Evolutionary conservation across 1,284 basidiomycete genomes (phyloP), one percentile per base, ranked within the genome.

Genomic region (Ganoderma leucocontextum): DNA sequence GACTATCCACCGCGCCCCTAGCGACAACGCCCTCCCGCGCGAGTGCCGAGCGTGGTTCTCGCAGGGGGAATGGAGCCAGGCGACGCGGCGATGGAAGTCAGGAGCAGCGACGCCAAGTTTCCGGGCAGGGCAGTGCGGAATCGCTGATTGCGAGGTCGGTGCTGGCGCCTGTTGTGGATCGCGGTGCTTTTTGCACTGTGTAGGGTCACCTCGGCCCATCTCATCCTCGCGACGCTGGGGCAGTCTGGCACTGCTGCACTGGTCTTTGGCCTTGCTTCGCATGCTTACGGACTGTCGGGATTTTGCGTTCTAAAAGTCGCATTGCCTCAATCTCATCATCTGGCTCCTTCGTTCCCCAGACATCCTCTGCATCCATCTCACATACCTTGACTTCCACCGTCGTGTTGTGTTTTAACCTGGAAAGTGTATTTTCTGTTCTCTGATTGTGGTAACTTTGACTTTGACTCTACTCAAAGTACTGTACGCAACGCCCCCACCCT

Each of bases 101-200:
- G 52, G 60, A 60, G 60, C 55, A 66, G 29, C 38, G 59, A 25
- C 41, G 60, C 38, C 38, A 44, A 29, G 19, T 38, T 47, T 22
- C 55, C 19, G n/a, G 44, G 42, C 38, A 35, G 42, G n/a, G 63
- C 49, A 55, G 36, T 29, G 63, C 12, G 13, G 13, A 44, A 47
- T 33, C 44, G 65, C 53, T 62, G 65, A 66, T 66, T 55, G 64
- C 59, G 64, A 65, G 42, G 63, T 29, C 47, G 47, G 47, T 35
- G 10, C 57, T 29, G 55, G 59, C 64, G 64, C 44, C 59, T 60
- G 25, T 33, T 12, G 52, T 17, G 19, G 58, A 65, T 61, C 59
- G 49, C 64, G 59, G 63, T 64, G 63, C 63, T 65, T 52, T 60
- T 19, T 39, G 58, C 58, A 33, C 13, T 7, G 64, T 52, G 35